Conservation (phyloP, 2,329 filamentous ascomycete genomes). For the Dactylellina leptospora region DNA sequence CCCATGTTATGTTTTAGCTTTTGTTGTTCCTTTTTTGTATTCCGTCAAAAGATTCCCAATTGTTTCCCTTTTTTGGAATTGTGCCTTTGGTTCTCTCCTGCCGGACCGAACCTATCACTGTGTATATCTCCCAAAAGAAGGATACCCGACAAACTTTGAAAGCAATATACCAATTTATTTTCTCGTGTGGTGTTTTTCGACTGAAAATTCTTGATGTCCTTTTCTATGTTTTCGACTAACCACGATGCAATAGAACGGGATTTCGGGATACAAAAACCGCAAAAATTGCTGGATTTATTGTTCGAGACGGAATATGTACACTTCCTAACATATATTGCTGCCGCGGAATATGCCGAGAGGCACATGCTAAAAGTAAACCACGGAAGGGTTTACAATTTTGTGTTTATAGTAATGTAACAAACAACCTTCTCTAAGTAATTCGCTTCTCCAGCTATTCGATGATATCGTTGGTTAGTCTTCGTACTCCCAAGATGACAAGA, state of each 20-base stretch:
- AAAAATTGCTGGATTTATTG: no score
- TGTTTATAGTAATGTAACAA: not conserved
- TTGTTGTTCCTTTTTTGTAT: conserved; percentile 1
- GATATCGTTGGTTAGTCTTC: not conserved
- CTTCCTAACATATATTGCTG: no score
- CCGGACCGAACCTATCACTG: conserved; percentile 3
- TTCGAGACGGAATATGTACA: no score
- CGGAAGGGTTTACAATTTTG: no score
- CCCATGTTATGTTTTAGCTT: no score
- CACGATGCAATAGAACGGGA: no score
- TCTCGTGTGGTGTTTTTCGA: no score
- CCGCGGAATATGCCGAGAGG: no score
- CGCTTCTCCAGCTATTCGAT: conserved; percentile 66
- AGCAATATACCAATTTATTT: conserved; percentile 4
- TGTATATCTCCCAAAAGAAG: conserved; percentile 25
- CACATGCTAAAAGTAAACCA: no score
- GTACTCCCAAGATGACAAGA: not conserved
- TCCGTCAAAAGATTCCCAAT: not conserved
- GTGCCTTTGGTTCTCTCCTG: not conserved
- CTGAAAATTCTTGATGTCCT: no score
- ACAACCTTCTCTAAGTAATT: conserved; percentile 57
- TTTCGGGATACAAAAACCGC: no score
- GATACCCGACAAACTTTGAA: conserved; percentile 37
- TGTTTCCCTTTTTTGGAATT: conserved; percentile 4
- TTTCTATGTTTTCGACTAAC: no score